Evolutionary conservation across 2,329 filamentous ascomycete genomes (phyloP), one percentile per base, ranked within the genome.

Genomic region (Scedosporium dehoogii): DNA sequence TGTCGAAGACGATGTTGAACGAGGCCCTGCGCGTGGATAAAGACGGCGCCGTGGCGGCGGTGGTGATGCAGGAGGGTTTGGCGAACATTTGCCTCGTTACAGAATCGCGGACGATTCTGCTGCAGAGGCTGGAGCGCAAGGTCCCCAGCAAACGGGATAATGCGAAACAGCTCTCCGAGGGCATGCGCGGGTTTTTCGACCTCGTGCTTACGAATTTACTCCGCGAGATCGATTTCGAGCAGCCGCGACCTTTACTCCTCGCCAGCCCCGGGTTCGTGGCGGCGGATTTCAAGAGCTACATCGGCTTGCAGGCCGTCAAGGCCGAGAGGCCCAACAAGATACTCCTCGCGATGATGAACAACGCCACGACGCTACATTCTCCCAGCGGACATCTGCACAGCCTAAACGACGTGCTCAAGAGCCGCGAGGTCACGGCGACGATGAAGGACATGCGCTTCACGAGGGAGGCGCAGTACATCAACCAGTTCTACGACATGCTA

Each of bases 211-310:
- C 88, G 42, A 91, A 90, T 0, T 80, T 97, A 12, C 77, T 90
- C 2, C 84, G 91, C 27, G 87, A 90, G 63, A 82, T 96, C 69
- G 91, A 96, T 71, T 88, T 96, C 65, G 75, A 78, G 16, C 78
- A 81, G 60, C 82, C 85, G 18, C 82, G 87, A 16, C 91, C 92
- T 0, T 76, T 97, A 12, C 79, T 99, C 21, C 79, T 99, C 2
- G 94, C 93, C 1, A 92, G 89, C 64, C 93, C 94, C 0, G 94
- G 93, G 0, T 99, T 96, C 72, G 86, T 90, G 6, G 93, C 93
- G 0, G 78, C 83, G 2, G 87, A 88, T 21, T 96, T 99, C 71
- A 87, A 90, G 62, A 85, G 86, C 48, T 92, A 90, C 75, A 83
- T 87, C 44, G 78, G 82, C 25, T 86, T 85, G 42, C 85, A 87